Conservation (phyloP, 495 filamentous ascomycete species). For the Cetradonia linearis region DNA sequence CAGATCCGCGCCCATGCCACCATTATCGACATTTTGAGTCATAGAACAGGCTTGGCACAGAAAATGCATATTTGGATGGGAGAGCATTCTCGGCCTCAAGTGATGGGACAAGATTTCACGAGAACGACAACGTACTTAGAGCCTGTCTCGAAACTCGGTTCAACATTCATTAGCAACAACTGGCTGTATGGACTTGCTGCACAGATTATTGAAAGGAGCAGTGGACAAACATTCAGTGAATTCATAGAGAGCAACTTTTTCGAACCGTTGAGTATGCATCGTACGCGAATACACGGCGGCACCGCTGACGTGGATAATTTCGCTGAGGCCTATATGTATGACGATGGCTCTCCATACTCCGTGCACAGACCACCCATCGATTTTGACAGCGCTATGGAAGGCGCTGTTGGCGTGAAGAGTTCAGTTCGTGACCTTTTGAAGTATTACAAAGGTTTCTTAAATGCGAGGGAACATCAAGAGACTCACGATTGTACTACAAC, state of each 20-base stretch:
- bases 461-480: not conserved
- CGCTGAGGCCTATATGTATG: slow-evolving; percentile 15
- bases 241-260: slow-evolving; percentile 38
- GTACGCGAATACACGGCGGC: not conserved
- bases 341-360: slow-evolving; percentile 7
- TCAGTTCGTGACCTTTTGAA: slow-evolving; percentile 10
- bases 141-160: slow-evolving; percentile 32
- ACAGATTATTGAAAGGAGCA: slow-evolving; percentile 36
- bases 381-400: slow-evolving; percentile 4
- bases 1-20: slow-evolving; percentile 31
- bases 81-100: not conserved
- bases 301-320: slow-evolving; percentile 5
- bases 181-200: slow-evolving; percentile 38
- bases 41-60: slow-evolving; percentile 38
- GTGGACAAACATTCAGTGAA: slow-evolving; percentile 32
- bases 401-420: slow-evolving; percentile 13
- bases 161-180: slow-evolving; percentile 36
- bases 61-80: slow-evolving; percentile 26
- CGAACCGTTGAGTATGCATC: slow-evolving; percentile 40
- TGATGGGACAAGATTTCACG: slow-evolving; percentile 17
- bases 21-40: slow-evolving; percentile 42
- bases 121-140: slow-evolving; percentile 31
- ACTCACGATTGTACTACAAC: not conserved
- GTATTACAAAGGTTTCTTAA: not conserved
- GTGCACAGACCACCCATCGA: slow-evolving; percentile 4